A percentile compares a stretch with the other conserved stretches of the same genome.
These are phyloP conservation scores for Barnettozyma californica DNA, from an alignment of 805 yeast species.

Conservation along the genomic window DNA sequence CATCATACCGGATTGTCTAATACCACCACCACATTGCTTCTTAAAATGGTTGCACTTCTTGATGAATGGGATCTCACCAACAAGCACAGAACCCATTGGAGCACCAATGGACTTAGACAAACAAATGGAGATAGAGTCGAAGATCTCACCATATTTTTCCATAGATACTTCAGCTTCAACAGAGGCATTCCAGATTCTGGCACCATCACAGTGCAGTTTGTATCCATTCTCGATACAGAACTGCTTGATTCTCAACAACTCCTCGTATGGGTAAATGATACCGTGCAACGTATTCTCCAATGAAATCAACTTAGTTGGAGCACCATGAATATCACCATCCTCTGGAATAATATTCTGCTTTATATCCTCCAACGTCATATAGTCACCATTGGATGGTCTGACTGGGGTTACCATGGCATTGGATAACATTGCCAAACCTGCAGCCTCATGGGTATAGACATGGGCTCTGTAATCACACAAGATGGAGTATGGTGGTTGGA, in stretches of 20 bases:
- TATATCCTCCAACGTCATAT: slow-evolving; percentile 79
- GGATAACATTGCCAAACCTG: slow-evolving; percentile 82
- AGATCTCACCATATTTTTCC: slow-evolving; percentile 63
- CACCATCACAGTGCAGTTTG: slow-evolving; percentile 85
- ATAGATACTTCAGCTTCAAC: slow-evolving; percentile 53
- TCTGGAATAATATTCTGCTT: slow-evolving; percentile 53
- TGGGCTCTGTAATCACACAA: slow-evolving; percentile 86
- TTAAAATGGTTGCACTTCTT: slow-evolving; percentile 76
- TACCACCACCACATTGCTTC: slow-evolving; percentile 92
- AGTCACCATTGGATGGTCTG: slow-evolving; percentile 66
- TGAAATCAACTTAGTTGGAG: slow-evolving; percentile 82
- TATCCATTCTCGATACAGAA: slow-evolving; percentile 63
- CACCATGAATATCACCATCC: slow-evolving; percentile 80
- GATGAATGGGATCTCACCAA: slow-evolving; percentile 56
- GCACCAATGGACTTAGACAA: slow-evolving; percentile 89
- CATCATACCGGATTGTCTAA: slow-evolving; percentile 82
- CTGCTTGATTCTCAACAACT: slow-evolving; percentile 60
- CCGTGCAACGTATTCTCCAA: slow-evolving; percentile 91
- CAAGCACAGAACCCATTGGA: slow-evolving; percentile 86
- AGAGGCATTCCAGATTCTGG: slow-evolving; percentile 87
- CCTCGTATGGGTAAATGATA: slow-evolving; percentile 72
- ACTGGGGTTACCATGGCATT: slow-evolving; percentile 91
- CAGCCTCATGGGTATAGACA: slow-evolving; percentile 81
- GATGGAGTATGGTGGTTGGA: slow-evolving; percentile 80
- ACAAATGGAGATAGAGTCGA: slow-evolving; percentile 88